Evolutionary conservation across 2,329 filamentous ascomycete species (phyloP), one percentile per base, ranked within the genome.

Genomic region (Nannizziopsis arthrosporioides): DNA sequence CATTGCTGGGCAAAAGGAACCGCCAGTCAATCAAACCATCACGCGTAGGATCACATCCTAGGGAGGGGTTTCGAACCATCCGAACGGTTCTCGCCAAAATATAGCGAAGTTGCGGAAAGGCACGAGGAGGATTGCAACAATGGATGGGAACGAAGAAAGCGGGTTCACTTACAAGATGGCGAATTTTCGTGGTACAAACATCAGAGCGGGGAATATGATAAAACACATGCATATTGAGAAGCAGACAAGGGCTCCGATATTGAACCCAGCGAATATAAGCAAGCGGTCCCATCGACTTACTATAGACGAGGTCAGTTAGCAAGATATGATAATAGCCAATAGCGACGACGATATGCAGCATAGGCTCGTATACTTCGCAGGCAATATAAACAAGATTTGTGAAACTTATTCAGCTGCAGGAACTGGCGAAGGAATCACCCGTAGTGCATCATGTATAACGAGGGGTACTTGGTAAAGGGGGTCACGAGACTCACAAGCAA

Each of bases 271-370:
- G 68, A 98, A 98, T 60, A 96, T 78, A 65, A 98, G 75, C 63
- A 96, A 72, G 50, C 90, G 85, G 70, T 98, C 92, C 92, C 90
- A 96, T 71, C 90, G 80, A 71, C 87, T 94, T 73, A 98, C 92
- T 96, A 69, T 62, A 60, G 60, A 49, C 47, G 36, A 30, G 34
- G 11, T 22, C 9, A 42, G 15, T 36, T 11, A 42, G 37, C 41
- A 37, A 50, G 31, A 22, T 38, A 32, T 37, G 35, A 45, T n/a
- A 2, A 30, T 2, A 44, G 15, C 48, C 32, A 38, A 48, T 42
- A 36, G 39, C 11, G 27, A 38, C 40, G 27, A 14, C n/a, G 31
- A 38, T 34, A 22, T 18, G 30, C 32, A 42, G 40, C 34, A 43
- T 19, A 12, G 34, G 32, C 46, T 17, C 15, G 30, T 14, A 6